phyloP scores from a whole-genome alignment of 1,284 basidiomycete species.

The Blastosporella zonata region DNA sequence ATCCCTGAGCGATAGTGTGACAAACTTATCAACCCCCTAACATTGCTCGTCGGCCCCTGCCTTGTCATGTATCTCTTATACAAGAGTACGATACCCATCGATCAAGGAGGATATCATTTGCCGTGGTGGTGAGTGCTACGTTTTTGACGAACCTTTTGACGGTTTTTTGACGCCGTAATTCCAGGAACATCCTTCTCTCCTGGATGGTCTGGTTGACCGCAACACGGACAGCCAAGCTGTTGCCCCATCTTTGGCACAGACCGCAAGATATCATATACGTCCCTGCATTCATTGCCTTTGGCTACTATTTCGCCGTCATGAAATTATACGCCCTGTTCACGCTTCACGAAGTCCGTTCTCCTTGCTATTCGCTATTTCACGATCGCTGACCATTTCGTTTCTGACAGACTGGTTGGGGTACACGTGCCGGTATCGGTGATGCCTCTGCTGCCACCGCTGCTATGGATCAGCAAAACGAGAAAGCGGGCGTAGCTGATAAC shows the following conservation, averaged over 20 bases:
- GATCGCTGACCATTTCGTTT: neutral
- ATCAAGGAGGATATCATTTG: slow-evolving; percentile 80
- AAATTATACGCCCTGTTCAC: slow-evolving; percentile 83
- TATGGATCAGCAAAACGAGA: slow-evolving; percentile 39
- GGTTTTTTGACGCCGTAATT: neutral
- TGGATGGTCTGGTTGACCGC: slow-evolving; percentile 80
- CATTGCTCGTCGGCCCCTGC: slow-evolving; percentile 77
- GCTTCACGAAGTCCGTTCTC: slow-evolving; percentile 62
- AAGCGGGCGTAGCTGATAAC: slow-evolving; percentile 8
- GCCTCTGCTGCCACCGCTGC: slow-evolving; percentile 69
- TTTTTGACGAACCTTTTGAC: slow-evolving; percentile 14
- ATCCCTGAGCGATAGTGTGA: slow-evolving; percentile 55
- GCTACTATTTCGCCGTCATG: slow-evolving; percentile 88
- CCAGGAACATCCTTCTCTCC: slow-evolving; percentile 72
- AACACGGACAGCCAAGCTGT: slow-evolving; percentile 83
- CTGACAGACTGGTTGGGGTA: slow-evolving; percentile 82
- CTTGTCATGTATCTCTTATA: slow-evolving; percentile 75
- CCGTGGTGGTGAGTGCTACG: slow-evolving; percentile 72
- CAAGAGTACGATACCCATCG: slow-evolving; percentile 71
- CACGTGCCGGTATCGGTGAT: slow-evolving; percentile 86
- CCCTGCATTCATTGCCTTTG: slow-evolving; percentile 88
- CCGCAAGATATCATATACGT: slow-evolving; percentile 87
- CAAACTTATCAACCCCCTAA: slow-evolving; percentile 90
- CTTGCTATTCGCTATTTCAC: slow-evolving; percentile 3
- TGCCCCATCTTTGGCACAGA: slow-evolving; percentile 84